Evolutionary conservation across 495 filamentous ascomycete genomes (phyloP).

Genomic region (Lophium mytilinum): DNA sequence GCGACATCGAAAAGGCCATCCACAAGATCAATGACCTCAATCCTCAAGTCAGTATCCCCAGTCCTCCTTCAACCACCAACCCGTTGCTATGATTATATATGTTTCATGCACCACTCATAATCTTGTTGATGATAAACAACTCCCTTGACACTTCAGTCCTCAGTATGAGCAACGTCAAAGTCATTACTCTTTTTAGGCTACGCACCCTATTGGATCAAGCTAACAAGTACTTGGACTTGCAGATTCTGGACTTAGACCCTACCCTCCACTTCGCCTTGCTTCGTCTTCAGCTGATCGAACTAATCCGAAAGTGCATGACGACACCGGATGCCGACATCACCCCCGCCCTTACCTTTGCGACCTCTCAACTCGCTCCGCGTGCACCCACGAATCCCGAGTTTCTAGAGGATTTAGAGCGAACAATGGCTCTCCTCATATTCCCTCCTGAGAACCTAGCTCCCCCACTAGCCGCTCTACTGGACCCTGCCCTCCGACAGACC

Average conservation of each 20-base stretch:
- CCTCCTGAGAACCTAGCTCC: conserved; percentile 64
- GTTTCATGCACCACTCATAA: conserved; percentile 99
- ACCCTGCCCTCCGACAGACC: conserved; percentile 70
- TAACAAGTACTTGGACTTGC: conserved; percentile 10
- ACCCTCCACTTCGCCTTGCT: conserved; percentile 86
- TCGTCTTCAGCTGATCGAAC: conserved; percentile 83
- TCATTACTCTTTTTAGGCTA: conserved; percentile 26
- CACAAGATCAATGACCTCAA: conserved; percentile 82
- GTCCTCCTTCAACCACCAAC: conserved; percentile 5
- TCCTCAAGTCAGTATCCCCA: conserved; percentile 61
- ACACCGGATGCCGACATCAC: conserved; percentile 63
- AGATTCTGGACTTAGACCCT: conserved; percentile 83
- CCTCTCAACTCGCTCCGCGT: conserved; percentile 73
- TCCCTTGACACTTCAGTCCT: conserved; percentile 66
- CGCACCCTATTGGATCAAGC: background rate
- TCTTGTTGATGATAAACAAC: conserved; percentile 89
- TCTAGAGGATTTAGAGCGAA: conserved; percentile 79
- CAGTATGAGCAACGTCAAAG: conserved; percentile 64
- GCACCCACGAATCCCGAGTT: conserved; percentile 76
- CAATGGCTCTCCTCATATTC: conserved; percentile 82
- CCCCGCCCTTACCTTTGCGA: conserved; percentile 80
- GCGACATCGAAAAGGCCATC: conserved; percentile 77
- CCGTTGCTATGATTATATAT: conserved; percentile 79
- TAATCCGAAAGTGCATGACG: conserved; percentile 69
- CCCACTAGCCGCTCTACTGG: conserved; percentile 63